Conservation (phyloP, 352 stramenopile species). For the Aphanomyces astaci region DNA sequence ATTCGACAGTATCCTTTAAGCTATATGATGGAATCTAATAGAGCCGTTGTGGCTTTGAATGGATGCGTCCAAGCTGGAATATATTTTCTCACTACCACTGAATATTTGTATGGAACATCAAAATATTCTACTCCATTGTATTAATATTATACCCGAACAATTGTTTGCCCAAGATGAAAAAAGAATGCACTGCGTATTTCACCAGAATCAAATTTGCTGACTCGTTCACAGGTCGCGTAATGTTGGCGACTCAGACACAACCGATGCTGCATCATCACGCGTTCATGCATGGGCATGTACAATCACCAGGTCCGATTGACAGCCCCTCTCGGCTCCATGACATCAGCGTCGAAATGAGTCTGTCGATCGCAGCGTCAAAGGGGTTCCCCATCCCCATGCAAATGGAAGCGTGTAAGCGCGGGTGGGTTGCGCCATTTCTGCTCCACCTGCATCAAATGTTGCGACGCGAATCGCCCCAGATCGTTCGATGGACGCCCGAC, state of each 20-base stretch:
- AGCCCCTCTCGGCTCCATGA: not conserved
- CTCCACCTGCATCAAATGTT: slow-evolving; percentile 82
- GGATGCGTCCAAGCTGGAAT: no score
- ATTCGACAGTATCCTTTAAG: not conserved
- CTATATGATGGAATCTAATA: not conserved
- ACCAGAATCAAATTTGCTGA: slow-evolving; percentile 8
- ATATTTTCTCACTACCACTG: not conserved
- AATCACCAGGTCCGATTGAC: not conserved
- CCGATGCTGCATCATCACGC: no score
- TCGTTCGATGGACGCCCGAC: slow-evolving; percentile 78
- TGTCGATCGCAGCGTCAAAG: not conserved
- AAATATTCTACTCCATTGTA: no score
- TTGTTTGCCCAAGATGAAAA: not conserved
- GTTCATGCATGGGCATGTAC: not conserved
- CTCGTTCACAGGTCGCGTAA: not conserved
- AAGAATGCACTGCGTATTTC: slow-evolving; percentile 2
- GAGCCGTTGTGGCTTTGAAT: no score
- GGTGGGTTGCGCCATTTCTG: slow-evolving; percentile 70
- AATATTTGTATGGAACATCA: slow-evolving; percentile 1
- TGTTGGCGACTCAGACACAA: no score
- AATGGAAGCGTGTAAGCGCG: slow-evolving; percentile 22
- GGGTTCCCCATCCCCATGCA: slow-evolving; percentile 9
- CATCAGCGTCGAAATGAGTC: not conserved
- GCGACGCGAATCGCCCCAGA: slow-evolving; percentile 54
- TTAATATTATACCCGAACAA: no score